Evolutionary conservation across 2,329 filamentous ascomycete species (phyloP), one percentile per base, ranked within the genome.

Genomic region (Fusarium agapanthi): DNA sequence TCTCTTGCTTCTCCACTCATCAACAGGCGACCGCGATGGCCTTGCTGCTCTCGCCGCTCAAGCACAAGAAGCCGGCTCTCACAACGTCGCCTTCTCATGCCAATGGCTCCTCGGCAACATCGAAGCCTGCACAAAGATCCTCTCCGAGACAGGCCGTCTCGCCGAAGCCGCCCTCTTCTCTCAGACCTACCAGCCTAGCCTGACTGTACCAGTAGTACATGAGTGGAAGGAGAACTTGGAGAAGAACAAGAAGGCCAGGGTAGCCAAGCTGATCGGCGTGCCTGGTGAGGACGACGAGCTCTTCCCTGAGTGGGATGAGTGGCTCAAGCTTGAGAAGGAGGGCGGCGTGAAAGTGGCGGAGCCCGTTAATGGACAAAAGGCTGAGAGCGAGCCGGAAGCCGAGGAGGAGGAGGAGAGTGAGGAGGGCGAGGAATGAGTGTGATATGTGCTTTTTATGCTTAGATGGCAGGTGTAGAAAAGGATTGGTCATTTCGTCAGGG

Each of bases 251-350:
- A 97, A 97, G 86, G 89, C 88, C 16, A 94, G 96, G 74, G 92
- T 98, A 8, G 90, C 93, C 16, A 92, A 95, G 83, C 87, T 95
- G 56, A 88, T 99, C 60, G 95, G 93, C 68, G 88, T 94, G 0
- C 96, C 96, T 0, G 93, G 90, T 0, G 91, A 93, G 75, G 93
- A 95, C 67, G 92, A 92, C 44, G 95, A 97, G 6, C 88, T 99
- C 75, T 99, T 99, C 84, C 95, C 95, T 0, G 94, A 98, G 78
- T 99, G 96, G 96, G 93, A 97, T 9, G 92, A 96, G 82, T 98
- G 94, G 86, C 80, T 98, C 76, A 88, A 88, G 78, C 80, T 97
- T 70, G 96, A 98, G 85, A 89, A 88, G 66, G 91, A 95, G 76
- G 92, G 93, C 7, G 86, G 86, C 7, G 79, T 83, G 13, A 51